Conservation (phyloP, 2,329 filamentous ascomycete species). For the Pestalotiopsis sp. region DNA sequence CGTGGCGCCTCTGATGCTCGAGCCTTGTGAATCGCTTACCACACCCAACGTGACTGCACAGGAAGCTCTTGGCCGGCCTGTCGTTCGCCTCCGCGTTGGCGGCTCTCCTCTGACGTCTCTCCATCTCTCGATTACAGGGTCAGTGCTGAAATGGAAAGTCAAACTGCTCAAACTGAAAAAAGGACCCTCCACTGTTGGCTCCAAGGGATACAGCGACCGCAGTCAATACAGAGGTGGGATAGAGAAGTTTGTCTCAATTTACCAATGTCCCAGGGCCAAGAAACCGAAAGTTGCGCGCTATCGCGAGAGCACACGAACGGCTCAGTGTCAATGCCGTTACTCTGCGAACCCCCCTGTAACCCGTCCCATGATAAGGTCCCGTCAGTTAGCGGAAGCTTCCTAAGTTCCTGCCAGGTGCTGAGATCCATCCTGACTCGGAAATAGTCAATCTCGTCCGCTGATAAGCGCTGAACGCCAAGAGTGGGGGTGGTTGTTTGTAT, state of each 20-base stretch:
- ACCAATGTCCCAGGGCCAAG: not conserved
- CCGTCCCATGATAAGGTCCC: not conserved
- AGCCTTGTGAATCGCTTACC: slow-evolving; percentile 57
- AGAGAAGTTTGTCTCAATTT: not conserved
- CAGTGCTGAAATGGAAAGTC: not conserved
- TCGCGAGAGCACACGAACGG: not conserved
- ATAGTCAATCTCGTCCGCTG: not conserved
- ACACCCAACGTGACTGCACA: slow-evolving; percentile 49
- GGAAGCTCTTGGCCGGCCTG: slow-evolving; percentile 17
- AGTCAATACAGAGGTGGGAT: slow-evolving; percentile 7
- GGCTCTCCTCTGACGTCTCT: slow-evolving; percentile 20
- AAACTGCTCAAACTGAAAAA: not conserved
- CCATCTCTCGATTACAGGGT: slow-evolving; percentile 16
- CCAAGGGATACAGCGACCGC: not conserved
- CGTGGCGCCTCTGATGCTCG: slow-evolving; percentile 61
- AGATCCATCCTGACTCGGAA: not conserved
- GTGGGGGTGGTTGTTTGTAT: not conserved
- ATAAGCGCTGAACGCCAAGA: not conserved
- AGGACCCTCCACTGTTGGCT: slow-evolving; percentile 6
- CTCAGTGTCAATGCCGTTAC: not conserved
- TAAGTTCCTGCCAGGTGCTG: not conserved
- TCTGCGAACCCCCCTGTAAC: not conserved
- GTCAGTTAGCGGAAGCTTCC: not conserved
- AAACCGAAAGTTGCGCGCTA: not conserved
- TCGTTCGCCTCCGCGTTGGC: slow-evolving; percentile 14